Percentiles rank a stretch among this genome's conserved stretches.
These are phyloP conservation scores for Vitis amurensis DNA, from an alignment of 164 flowering plant genomes.

Conservation along the genomic window DNA sequence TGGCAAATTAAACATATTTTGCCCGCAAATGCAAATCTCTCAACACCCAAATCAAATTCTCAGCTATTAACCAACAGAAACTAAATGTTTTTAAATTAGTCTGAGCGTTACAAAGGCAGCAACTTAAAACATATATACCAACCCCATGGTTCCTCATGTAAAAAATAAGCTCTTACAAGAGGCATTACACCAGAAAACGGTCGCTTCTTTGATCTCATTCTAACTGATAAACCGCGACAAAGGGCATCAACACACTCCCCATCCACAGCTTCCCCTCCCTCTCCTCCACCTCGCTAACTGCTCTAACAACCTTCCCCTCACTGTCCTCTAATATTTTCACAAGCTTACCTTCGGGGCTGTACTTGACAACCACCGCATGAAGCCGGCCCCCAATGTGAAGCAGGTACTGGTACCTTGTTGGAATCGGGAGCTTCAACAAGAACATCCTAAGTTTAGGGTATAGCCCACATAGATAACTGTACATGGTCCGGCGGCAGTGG, in stretches of 20 bases:
- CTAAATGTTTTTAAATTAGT: too few relatives aligned
- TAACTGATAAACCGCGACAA: constrained; percentile 58
- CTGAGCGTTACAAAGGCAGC: too few relatives aligned
- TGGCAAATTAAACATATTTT: too few relatives aligned
- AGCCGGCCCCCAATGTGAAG: constrained; percentile 53
- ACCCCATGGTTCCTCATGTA: too few relatives aligned
- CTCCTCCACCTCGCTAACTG: constrained; percentile 90
- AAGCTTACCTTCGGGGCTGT: constrained; percentile 76
- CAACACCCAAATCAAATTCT: too few relatives aligned
- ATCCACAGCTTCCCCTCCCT: constrained; percentile 92
- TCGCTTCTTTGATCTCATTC: too few relatives aligned
- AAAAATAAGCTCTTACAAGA: too few relatives aligned
- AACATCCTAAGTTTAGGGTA: constrained; percentile 55
- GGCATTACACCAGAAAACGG: too few relatives aligned
- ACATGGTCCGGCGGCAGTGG: constrained; percentile 52
- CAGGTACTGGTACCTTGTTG: constrained; percentile 50
- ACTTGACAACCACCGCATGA: constrained; percentile 54
- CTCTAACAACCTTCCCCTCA: constrained; percentile 79
- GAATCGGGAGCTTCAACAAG: constrained; percentile 67
- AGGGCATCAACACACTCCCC: constrained; percentile 87
- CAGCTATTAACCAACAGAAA: too few relatives aligned
- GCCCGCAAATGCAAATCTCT: too few relatives aligned
- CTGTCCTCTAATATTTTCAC: constrained; percentile 76
- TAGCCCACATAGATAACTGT: constrained; percentile 26
- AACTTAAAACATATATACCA: too few relatives aligned